phyloP scores from a whole-genome alignment of 2,329 filamentous ascomycete species.

The Penicillium sp. region DNA sequence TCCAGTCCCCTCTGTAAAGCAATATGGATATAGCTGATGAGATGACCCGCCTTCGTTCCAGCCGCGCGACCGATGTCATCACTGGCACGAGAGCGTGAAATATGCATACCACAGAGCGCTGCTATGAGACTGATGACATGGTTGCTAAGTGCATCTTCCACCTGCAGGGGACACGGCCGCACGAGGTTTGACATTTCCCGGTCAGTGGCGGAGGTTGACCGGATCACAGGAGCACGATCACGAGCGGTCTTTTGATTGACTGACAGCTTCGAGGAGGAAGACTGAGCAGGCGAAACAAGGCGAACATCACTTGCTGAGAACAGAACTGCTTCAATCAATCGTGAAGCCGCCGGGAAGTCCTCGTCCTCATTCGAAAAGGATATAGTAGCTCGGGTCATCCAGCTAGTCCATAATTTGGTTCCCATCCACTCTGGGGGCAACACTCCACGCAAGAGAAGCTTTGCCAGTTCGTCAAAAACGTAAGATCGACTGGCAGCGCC shows the following conservation, averaged over 20 bases:
- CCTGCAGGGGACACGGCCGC: slow-evolving; percentile 30
- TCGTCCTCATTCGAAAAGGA: slow-evolving; percentile 37
- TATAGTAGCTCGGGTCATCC: slow-evolving; percentile 36
- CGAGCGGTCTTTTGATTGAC: neutral
- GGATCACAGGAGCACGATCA: slow-evolving; percentile 16
- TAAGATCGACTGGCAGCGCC: slow-evolving; percentile 25
- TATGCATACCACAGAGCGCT: slow-evolving; percentile 38
- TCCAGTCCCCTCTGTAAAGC: slow-evolving; percentile 26
- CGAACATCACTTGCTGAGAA: slow-evolving; percentile 28
- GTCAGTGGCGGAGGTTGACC: slow-evolving; percentile 17
- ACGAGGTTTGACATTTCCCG: slow-evolving; percentile 4
- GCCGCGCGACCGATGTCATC: slow-evolving; percentile 11
- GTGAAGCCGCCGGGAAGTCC: slow-evolving; percentile 32
- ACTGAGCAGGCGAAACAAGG: neutral
- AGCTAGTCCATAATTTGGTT: slow-evolving; percentile 37
- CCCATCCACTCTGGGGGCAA: slow-evolving; percentile 43
- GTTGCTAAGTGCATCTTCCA: slow-evolving; percentile 39
- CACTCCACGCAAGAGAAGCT: slow-evolving; percentile 31
- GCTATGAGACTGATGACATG: slow-evolving; percentile 35
- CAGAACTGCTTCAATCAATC: slow-evolving; percentile 34
- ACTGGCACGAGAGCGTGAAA: slow-evolving; percentile 30
- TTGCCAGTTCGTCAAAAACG: slow-evolving; percentile 35
- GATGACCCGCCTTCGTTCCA: slow-evolving; percentile 26
- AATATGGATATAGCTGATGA: slow-evolving; percentile 25
- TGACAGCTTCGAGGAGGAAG: neutral